A percentile compares a stretch with the other conserved stretches of the same genome.
These are phyloP conservation scores for Cenchrus purpureus DNA, from an alignment of 176 grass and related monocot species.

Conservation along the genomic window DNA sequence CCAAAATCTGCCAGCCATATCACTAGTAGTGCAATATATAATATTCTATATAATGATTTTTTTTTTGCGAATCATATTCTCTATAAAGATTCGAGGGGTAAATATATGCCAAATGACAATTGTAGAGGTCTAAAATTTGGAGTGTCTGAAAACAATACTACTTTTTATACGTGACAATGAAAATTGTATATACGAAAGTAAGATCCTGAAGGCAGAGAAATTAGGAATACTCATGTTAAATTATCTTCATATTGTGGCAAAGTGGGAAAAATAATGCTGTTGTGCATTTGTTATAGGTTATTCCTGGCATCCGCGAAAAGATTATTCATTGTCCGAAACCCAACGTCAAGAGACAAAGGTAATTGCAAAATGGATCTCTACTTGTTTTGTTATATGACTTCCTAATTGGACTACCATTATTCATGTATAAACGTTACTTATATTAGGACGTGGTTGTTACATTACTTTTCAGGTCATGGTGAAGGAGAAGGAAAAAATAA, in stretches of 20 bases:
- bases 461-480: constrained; percentile 31
- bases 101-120: no score
- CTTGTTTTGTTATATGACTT: neutral
- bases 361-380: neutral
- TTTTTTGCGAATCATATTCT: no score
- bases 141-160: neutral
- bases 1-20: neutral
- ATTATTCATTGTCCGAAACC: constrained; percentile 67
- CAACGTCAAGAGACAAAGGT: constrained; percentile 49
- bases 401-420: neutral
- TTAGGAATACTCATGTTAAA: neutral
- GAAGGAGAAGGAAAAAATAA: constrained; percentile 12
- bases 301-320: constrained; percentile 76
- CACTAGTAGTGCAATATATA: neutral
- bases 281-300: constrained; percentile 51
- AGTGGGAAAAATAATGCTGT: neutral
- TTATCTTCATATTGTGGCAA: no score
- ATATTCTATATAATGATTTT: no score
- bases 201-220: neutral
- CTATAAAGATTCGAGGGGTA: no score
- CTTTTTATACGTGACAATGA: neutral
- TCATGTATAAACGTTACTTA: neutral
- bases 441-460: neutral
- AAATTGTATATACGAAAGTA: neutral
- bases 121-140: neutral